Conservation (phyloP, 345 rosid species). For the Euphorbia tirucalli region DNA sequence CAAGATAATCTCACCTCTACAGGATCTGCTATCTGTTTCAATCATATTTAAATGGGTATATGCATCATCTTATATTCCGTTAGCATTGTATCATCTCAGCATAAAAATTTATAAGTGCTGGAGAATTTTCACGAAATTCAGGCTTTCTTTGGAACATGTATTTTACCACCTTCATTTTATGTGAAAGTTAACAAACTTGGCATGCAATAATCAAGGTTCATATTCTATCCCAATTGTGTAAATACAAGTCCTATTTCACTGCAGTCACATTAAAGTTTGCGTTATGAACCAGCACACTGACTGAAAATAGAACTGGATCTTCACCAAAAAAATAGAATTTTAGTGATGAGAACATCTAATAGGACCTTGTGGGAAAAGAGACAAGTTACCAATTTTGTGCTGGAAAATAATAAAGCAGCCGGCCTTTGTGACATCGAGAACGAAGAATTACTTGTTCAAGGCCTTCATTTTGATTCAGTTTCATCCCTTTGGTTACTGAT, state of each 20-base stretch:
- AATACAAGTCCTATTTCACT: not conserved
- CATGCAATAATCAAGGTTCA: too few species aligned
- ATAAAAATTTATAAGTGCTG: not conserved
- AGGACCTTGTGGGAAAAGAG: not conserved
- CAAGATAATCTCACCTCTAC: not conserved
- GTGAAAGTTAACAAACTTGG: too few species aligned
- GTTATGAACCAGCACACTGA: not conserved
- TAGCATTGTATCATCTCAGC: not conserved
- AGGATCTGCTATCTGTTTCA: not conserved
- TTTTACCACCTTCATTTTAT: too few species aligned
- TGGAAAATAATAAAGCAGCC: constrained; percentile 87
- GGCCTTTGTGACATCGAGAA: constrained; percentile 91
- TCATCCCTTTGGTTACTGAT: constrained; percentile 58
- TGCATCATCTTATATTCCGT: not conserved
- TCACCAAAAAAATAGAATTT: not conserved
- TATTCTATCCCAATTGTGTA: too few species aligned
- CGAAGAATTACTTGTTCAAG: constrained; percentile 63
- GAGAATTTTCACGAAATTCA: not conserved
- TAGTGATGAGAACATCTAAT: constrained; percentile 1
- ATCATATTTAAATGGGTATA: constrained; percentile 1
- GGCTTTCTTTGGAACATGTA: not conserved
- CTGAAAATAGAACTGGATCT: not conserved
- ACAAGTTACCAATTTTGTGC: constrained; percentile 49
- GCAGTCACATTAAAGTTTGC: constrained; percentile 5
- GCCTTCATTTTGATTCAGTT: constrained; percentile 42